Evolutionary conservation across 2,329 filamentous ascomycete species (phyloP).

Genomic region (Cryphonectria nitschkei): DNA sequence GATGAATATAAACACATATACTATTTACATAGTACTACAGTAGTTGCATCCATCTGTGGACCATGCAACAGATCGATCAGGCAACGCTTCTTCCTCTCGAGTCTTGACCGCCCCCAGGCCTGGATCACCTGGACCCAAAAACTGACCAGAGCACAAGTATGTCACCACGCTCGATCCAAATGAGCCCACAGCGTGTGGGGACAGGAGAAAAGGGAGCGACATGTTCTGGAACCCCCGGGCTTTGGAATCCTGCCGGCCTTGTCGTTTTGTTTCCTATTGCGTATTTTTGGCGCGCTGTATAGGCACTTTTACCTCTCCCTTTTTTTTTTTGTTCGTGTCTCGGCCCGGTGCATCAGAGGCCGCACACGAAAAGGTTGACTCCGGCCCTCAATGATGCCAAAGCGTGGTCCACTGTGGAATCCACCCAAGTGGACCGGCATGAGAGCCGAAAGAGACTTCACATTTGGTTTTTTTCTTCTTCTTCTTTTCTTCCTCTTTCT

Average conservation of each 20-base stretch:
- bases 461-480: background rate
- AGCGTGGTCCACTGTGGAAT: slow-evolving; percentile 2
- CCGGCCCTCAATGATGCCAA: background rate
- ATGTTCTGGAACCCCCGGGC: slow-evolving; percentile 18
- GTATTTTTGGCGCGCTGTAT: background rate
- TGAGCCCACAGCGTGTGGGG: slow-evolving; percentile 9
- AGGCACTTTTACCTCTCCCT: background rate
- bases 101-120: slow-evolving; percentile 13
- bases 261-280: background rate
- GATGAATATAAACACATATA: background rate
- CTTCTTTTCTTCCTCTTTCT: background rate
- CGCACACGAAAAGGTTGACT: background rate
- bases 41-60: background rate
- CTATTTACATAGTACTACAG: background rate
- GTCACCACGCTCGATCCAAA: slow-evolving; percentile 16
- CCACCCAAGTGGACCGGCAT: background rate
- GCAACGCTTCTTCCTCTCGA: slow-evolving; percentile 8
- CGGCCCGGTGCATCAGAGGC: slow-evolving; percentile 19
- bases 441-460: background rate
- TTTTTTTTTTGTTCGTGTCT: slow-evolving; percentile 2
- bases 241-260: background rate
- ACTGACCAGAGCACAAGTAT: background rate
- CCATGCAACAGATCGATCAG: slow-evolving; percentile 12
- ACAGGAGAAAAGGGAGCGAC: background rate
- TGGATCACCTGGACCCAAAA: slow-evolving; percentile 5